phyloP scores from a whole-genome alignment of 2,329 filamentous ascomycete species.

The Bisporella sp. region DNA sequence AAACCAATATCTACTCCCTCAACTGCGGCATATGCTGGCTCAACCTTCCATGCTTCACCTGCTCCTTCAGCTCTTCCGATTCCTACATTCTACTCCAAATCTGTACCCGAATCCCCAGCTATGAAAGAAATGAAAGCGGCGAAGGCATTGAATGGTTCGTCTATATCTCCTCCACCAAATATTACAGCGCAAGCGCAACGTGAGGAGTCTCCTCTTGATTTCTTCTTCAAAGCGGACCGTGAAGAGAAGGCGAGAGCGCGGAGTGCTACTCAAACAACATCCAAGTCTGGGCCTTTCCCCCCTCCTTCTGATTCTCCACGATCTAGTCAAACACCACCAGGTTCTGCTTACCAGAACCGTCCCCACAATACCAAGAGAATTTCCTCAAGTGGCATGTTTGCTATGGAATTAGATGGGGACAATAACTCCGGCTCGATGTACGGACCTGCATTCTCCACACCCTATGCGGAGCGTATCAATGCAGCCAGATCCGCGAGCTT shows the following conservation, averaged over 20 bases:
- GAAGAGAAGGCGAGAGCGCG: conserved; percentile 63
- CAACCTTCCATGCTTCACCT: conserved; percentile 91
- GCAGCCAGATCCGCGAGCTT: conserved; percentile 35
- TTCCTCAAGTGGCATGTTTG: conserved; percentile 51
- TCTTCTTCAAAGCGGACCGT: conserved; percentile 83
- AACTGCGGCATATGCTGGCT: conserved; percentile 63
- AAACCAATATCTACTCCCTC: conserved; percentile 37
- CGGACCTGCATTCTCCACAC: conserved; percentile 62
- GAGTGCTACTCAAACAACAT: conserved; percentile 44
- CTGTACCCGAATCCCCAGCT: conserved; percentile 57
- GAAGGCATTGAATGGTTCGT: conserved; percentile 33
- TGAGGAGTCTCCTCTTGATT: conserved; percentile 73
- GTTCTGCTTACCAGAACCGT: conserved; percentile 23
- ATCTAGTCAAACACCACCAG: conserved; percentile 26
- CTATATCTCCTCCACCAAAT: conserved; percentile 36
- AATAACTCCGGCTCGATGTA: conserved; percentile 44
- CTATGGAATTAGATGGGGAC: conserved; percentile 60
- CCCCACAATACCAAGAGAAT: conserved; percentile 36
- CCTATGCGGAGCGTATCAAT: conserved; percentile 54
- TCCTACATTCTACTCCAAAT: conserved; percentile 78
- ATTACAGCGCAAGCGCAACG: conserved; percentile 45
- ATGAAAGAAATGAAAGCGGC: conserved; percentile 35
- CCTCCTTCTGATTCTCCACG: conserved; percentile 38
- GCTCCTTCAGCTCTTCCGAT: conserved; percentile 85
- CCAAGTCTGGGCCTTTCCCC: conserved; percentile 41